Evolutionary conservation across 1,284 basidiomycete species (phyloP).

Genomic region (Sanguinoderma infundibulare): DNA sequence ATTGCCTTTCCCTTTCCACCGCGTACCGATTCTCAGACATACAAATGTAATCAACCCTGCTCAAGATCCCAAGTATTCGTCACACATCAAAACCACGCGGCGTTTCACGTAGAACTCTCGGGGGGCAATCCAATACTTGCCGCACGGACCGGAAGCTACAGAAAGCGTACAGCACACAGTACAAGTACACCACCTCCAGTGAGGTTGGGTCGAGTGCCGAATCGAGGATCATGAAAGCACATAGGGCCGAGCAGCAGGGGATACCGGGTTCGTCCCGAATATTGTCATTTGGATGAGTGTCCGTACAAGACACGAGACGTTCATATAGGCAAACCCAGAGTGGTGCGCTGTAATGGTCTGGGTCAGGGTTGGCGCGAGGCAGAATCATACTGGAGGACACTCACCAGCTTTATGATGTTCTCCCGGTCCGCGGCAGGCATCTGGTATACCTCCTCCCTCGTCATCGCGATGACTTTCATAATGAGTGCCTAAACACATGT

Average conservation of each 20-base stretch:
- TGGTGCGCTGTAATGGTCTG: constrained; percentile 36
- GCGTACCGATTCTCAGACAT: neutral
- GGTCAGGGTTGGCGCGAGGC: neutral
- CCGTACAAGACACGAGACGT: neutral
- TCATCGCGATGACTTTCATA: constrained; percentile 70
- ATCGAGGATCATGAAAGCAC: neutral
- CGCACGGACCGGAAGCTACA: neutral
- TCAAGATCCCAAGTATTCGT: too few species aligned
- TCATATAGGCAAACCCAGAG: constrained; percentile 42
- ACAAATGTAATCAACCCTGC: neutral
- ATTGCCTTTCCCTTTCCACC: neutral
- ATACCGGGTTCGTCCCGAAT: neutral
- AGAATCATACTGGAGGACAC: constrained; percentile 26
- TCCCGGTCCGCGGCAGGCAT: constrained; percentile 64
- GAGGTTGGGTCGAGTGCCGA: neutral
- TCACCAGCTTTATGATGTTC: constrained; percentile 70
- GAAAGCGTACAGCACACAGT: neutral
- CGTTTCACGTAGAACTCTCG: too few species aligned
- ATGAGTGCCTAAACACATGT: constrained; percentile 55
- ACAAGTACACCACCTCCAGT: neutral
- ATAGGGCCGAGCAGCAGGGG: too few species aligned
- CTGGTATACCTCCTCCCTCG: constrained; percentile 67
- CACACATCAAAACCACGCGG: neutral
- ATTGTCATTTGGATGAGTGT: neutral
- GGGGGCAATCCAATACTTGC: neutral